Percentiles rank a stretch among this genome's conserved stretches.
Evolutionary conservation across 306 rosid species (phyloP).

Genomic region (Erythrophleum fordii): DNA sequence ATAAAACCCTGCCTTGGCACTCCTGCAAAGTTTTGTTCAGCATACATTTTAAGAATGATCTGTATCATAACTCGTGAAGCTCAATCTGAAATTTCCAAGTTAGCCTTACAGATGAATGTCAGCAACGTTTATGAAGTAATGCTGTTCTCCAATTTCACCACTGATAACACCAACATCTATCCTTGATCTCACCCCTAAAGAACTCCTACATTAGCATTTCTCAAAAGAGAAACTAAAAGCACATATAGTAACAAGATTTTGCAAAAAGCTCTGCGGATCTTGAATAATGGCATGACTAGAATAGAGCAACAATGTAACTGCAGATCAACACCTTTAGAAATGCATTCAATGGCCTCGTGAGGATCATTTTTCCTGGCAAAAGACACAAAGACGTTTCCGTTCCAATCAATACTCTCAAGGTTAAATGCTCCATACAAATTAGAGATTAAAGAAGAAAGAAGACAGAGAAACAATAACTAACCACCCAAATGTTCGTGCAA

Average conservation of each 20-base stretch:
- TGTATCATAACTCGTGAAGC: not conserved
- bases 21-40: conserved; percentile 57
- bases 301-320: conserved; percentile 13
- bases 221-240: conserved; percentile 36
- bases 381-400: conserved; percentile 32
- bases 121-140: conserved; percentile 89
- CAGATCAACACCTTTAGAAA: conserved; percentile 62
- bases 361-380: conserved; percentile 86
- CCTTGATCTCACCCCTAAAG: conserved; percentile 75
- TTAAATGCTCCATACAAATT: not conserved
- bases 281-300: not conserved
- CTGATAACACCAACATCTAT: conserved; percentile 78
- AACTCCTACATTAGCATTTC: conserved; percentile 35
- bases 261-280: conserved; percentile 26
- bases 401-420: conserved; percentile 36
- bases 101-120: conserved; percentile 92
- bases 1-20: conserved; percentile 92
- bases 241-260: not conserved
- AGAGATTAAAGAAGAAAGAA: conserved; percentile 28
- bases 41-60: conserved; percentile 32
- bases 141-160: conserved; percentile 61
- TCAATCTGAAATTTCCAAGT: conserved; percentile 42
- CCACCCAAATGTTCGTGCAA: conserved; percentile 91
- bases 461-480: conserved; percentile 46
- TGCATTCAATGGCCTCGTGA: conserved; percentile 77